Percentiles rank a stretch among this genome's conserved stretches.
Evolutionary conservation across 108 stramenopile genomes (phyloP).

Genomic region (Licmophora abbreviata): DNA sequence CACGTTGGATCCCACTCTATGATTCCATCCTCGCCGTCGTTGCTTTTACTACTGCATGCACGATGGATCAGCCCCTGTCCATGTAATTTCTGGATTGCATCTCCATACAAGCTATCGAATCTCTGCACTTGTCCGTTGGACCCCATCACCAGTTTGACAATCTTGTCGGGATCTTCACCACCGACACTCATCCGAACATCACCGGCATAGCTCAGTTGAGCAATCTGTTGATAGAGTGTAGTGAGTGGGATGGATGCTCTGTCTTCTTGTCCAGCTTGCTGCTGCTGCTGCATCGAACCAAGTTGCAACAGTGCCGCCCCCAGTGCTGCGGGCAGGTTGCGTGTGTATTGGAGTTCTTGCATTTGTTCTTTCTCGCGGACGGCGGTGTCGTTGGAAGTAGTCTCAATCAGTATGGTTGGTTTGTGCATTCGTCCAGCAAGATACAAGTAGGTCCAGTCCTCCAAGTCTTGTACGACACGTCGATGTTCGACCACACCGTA

Average conservation of each 20-base stretch:
- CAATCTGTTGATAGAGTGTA: constrained; percentile 37
- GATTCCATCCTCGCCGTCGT: not conserved
- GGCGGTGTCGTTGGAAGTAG: no score
- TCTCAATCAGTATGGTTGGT: constrained; percentile 63
- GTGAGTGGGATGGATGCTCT: constrained; percentile 6
- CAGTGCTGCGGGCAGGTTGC: constrained; percentile 56
- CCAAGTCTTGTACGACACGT: constrained; percentile 53
- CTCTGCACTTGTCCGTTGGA: constrained; percentile 62
- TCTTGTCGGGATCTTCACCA: constrained; percentile 76
- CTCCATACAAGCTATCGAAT: constrained; percentile 51
- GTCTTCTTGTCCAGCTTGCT: not conserved
- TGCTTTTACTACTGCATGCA: constrained; percentile 1
- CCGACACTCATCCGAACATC: constrained; percentile 79
- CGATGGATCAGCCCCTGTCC: constrained; percentile 25
- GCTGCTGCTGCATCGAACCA: not conserved
- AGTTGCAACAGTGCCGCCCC: constrained; percentile 54
- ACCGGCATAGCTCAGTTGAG: constrained; percentile 69
- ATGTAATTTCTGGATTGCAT: constrained; percentile 22
- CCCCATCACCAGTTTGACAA: constrained; percentile 50
- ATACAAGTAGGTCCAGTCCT: constrained; percentile 66
- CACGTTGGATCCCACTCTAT: constrained; percentile 35
- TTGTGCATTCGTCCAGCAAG: constrained; percentile 80
- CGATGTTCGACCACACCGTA: constrained; percentile 67
- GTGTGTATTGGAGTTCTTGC: constrained; percentile 24
- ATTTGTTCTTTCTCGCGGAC: constrained; percentile 24